phyloP scores from a whole-genome alignment of 306 rosid species.

The Ziziphus jujuba region DNA sequence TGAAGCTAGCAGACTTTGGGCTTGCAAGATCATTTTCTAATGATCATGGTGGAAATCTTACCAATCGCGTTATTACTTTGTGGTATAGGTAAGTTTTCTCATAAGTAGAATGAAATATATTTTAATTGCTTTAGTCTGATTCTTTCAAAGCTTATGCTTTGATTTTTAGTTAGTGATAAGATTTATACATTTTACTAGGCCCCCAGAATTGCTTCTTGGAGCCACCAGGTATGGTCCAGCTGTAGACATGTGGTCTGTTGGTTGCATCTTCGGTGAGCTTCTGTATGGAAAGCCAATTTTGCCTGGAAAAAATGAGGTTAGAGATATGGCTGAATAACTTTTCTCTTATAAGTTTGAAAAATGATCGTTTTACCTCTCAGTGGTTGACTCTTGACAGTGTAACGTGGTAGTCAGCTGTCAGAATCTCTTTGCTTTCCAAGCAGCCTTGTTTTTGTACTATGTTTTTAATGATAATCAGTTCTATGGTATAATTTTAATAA shows the following conservation, averaged over 20 bases:
- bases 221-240: constrained; percentile 76
- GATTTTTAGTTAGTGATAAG: neutral
- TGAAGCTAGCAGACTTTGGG: constrained; percentile 79
- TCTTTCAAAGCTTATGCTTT: neutral
- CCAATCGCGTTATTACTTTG: constrained; percentile 70
- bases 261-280: constrained; percentile 80
- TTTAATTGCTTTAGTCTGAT: neutral
- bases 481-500: neutral
- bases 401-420: constrained; percentile 2
- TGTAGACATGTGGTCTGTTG: constrained; percentile 82
- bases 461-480: neutral
- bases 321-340: constrained; percentile 7
- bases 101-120: neutral
- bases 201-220: constrained; percentile 73
- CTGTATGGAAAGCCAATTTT: constrained; percentile 64
- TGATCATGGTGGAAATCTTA: constrained; percentile 60
- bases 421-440: neutral
- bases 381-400: neutral
- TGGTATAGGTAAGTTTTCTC: constrained; percentile 60
- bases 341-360: neutral
- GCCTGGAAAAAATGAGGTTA: constrained; percentile 74
- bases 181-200: constrained; percentile 45
- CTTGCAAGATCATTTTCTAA: constrained; percentile 55
- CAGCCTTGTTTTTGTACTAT: neutral
- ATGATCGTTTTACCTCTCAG: neutral